Base-by-base conservation (phyloP, 495 filamentous ascomycete species). In the Penicillium paradoxum region DNA sequence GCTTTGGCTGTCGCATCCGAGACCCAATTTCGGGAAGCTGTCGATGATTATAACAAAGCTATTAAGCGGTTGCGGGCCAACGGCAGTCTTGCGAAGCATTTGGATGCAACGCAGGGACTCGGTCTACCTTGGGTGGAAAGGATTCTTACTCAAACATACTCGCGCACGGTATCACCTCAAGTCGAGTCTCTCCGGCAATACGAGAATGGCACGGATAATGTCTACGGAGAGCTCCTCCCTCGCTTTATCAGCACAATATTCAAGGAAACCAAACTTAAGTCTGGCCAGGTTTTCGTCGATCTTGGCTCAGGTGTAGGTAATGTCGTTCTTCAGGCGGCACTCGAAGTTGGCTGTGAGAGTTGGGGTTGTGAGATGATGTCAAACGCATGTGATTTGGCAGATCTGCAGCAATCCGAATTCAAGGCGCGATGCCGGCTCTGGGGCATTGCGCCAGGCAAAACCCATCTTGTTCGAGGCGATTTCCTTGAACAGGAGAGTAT, bases 281-380 rank as follows among this genome's bases (percentile, higher is more conserved):
- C 87, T 0, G 79, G 82, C 27, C 86, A 91, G 51, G 83, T 92
- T 1, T 97, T 98, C 63, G 83, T 98, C 49, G 93, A 98, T 64
- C 78, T 98, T 32, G 93, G 93, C 25, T 96, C 90, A 15, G 93
- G 93, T 22, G 93, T 96, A 24, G 93, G 91, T 5, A 98, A 96
- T 67, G 93, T 97, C 3, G 89, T 92, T 19, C 75, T 98, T 36
- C 93, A 98, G 66, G 93, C 93, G 4, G 93, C 93, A 8, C 80
- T 98, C 7, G 88, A 98, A 65, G 83, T 91, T 43, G 93, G 93
- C 13, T 95, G 89, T 65, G 89, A 96, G 67, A 91, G 88, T 69
- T 97, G 90, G 84, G 93, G 93, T 21, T 96, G 92, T 64, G 93
- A 98, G 70, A 88, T 91, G 79, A 92, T 95, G 89, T 78, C 85